Conservation (phyloP, 306 rosid species). For the Rosa persica region DNA sequence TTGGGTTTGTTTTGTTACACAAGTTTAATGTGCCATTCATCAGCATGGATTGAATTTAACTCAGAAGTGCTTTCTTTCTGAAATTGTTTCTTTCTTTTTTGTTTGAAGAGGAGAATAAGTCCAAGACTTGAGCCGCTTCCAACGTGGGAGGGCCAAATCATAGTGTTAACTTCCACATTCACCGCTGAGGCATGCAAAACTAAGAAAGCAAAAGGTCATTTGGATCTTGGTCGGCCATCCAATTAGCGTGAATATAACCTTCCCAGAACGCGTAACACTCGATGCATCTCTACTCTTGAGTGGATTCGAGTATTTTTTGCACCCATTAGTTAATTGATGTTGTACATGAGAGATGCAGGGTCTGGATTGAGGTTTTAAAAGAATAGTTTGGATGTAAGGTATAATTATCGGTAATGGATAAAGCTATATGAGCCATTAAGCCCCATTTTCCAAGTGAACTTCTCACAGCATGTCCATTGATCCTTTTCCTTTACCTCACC, state of each 20-base stretch:
- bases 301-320: not conserved
- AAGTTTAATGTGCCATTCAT: slow-evolving; percentile 10
- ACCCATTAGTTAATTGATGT: slow-evolving; percentile 4
- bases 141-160: slow-evolving; percentile 14
- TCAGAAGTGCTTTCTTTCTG: slow-evolving; percentile 6
- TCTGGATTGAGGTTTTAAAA: not conserved
- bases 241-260: slow-evolving; percentile 9
- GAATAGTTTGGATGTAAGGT: not conserved
- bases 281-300: slow-evolving; percentile 11
- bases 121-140: slow-evolving; percentile 23
- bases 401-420: not conserved
- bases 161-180: slow-evolving; percentile 5
- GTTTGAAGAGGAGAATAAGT: slow-evolving; percentile 24
- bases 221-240: slow-evolving; percentile 1
- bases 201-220: slow-evolving; percentile 8
- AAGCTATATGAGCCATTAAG: not conserved
- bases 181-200: slow-evolving; percentile 6
- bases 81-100: slow-evolving; percentile 18
- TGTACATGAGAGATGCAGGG: not conserved
- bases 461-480: not conserved
- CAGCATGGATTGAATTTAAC: not conserved
- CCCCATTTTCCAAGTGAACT: not conserved
- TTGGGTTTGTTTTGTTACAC: not conserved
- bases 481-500: slow-evolving; percentile 1
- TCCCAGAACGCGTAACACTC: not conserved